Percentiles rank a stretch among this genome's conserved stretches.
Conservation (phyloP, 108 stramenopile genomes). For the Stephanodiscus minutulus region DNA sequence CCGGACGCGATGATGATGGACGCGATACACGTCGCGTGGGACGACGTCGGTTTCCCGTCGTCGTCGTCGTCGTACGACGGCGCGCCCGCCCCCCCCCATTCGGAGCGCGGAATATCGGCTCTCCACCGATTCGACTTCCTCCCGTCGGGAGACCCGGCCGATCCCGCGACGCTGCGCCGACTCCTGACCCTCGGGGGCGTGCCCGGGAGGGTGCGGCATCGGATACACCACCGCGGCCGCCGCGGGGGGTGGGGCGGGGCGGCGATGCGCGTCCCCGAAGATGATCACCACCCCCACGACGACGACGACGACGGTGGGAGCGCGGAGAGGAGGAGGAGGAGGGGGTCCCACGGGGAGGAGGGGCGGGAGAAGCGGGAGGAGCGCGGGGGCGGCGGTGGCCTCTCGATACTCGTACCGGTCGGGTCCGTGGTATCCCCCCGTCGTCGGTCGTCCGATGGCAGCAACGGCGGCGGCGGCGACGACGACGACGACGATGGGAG, state of each 20-base stretch:
- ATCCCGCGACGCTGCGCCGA: conserved; percentile 24
- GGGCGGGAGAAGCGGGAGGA: background rate
- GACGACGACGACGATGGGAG: background rate
- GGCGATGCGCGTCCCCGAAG: too few species aligned
- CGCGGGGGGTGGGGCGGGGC: too few species aligned
- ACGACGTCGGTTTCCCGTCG: conserved; percentile 2
- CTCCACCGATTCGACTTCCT: conserved; percentile 48
- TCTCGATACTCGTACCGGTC: conserved; percentile 5
- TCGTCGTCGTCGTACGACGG: too few species aligned
- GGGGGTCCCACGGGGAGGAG: background rate
- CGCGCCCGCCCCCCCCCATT: too few species aligned
- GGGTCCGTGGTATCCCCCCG: background rate
- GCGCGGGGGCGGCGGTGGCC: background rate
- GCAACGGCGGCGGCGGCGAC: too few species aligned
- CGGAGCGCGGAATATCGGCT: background rate
- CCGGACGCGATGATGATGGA: background rate
- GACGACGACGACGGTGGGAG: too few species aligned
- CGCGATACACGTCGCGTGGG: conserved; percentile 14
- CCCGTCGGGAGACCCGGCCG: conserved; percentile 31
- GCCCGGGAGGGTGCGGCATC: conserved; percentile 31
- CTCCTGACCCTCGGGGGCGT: conserved; percentile 30
- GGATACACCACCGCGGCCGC: background rate
- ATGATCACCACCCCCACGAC: too few species aligned
- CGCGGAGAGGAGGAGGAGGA: too few species aligned
- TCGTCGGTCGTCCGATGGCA: background rate